Percentiles rank a stretch among this genome's conserved stretches.
Conservation (phyloP, 345 rosid species). For the Hibiscus syriacus region DNA sequence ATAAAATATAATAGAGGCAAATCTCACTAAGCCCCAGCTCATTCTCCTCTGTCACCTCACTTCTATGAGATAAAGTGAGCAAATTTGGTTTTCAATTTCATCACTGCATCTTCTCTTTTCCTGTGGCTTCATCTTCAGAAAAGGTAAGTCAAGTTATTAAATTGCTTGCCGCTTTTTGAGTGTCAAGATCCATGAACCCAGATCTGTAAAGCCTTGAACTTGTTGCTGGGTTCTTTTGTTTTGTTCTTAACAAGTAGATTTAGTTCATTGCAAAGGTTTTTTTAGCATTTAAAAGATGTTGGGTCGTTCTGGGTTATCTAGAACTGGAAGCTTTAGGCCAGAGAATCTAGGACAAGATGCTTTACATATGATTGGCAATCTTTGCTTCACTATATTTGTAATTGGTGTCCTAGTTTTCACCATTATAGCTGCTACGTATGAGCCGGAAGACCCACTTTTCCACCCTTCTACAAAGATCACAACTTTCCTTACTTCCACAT, state of each 20-base stretch:
- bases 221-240: neutral
- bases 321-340: constrained; percentile 1
- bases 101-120: neutral
- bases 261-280: neutral
- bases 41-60: neutral
- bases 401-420: neutral
- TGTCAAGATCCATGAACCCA: neutral
- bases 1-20: neutral
- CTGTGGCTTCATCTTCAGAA: neutral
- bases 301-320: constrained; percentile 1
- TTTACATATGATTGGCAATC: constrained; percentile 1
- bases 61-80: neutral
- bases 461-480: neutral
- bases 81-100: neutral
- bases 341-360: constrained; percentile 3
- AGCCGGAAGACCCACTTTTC: neutral
- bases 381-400: constrained; percentile 1
- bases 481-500: neutral
- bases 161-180: neutral
- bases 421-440: neutral
- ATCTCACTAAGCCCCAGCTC: neutral
- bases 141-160: neutral
- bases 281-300: neutral
- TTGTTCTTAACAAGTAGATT: neutral
- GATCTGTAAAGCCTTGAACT: neutral